These are phyloP conservation scores for Yamadazyma takamatsuzukensis DNA, from an alignment of 805 yeast genomes.

Conservation along the genomic window DNA sequence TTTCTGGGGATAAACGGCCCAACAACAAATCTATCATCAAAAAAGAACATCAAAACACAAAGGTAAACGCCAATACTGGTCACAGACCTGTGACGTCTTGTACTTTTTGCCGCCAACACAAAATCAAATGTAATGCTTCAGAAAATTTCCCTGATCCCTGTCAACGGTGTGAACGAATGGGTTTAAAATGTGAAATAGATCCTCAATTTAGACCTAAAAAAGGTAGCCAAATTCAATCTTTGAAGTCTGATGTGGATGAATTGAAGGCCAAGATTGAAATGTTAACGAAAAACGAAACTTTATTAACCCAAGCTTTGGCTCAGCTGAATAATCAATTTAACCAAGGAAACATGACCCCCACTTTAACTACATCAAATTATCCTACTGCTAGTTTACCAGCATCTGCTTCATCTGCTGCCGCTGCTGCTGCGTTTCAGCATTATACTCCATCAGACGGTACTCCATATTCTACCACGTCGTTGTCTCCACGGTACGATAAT, in stretches of 20 bases:
- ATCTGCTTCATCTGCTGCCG: no score
- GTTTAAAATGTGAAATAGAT: constrained; percentile 79
- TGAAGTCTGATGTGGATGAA: constrained; percentile 83
- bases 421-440: no score
- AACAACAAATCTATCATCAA: constrained; percentile 14
- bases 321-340: constrained; percentile 31
- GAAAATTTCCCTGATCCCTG: constrained; percentile 81
- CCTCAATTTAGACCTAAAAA: constrained; percentile 89
- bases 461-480: constrained; percentile 4
- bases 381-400: no score
- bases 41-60: constrained; percentile 6
- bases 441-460: constrained; percentile 8
- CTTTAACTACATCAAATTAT: constrained; percentile 2
- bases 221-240: constrained; percentile 82
- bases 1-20: no score
- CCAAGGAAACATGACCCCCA: no score
- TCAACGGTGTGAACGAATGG: constrained; percentile 77
- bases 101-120: constrained; percentile 92
- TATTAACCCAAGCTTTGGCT: constrained; percentile 61
- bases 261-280: constrained; percentile 68
- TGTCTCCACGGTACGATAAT: constrained; percentile 6
- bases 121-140: constrained; percentile 88
- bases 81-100: constrained; percentile 91
- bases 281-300: constrained; percentile 58
- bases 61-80: constrained; percentile 23